A percentile compares a stretch with the other conserved stretches of the same genome.
These are phyloP conservation scores for Entoloma clypeatum DNA, from an alignment of 1,284 basidiomycete genomes.

Conservation along the genomic window DNA sequence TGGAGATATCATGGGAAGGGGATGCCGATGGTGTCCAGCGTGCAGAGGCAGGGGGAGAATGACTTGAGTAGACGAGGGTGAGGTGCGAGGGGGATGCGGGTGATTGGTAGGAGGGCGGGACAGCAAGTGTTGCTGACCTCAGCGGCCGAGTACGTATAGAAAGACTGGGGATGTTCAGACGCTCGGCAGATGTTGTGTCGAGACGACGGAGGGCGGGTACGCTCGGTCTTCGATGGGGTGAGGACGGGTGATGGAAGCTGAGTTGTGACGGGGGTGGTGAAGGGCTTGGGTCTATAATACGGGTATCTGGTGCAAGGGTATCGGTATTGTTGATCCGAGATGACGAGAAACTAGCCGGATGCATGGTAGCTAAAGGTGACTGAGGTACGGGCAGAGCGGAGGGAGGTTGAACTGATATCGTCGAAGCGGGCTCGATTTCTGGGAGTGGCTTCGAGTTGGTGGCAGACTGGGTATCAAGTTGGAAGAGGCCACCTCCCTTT, in stretches of 20 bases:
- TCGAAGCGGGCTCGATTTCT: constrained; percentile 52
- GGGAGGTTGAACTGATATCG: constrained; percentile 29
- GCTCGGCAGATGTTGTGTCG: constrained; percentile 56
- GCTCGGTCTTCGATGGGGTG: constrained; percentile 52
- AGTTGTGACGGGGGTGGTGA: constrained; percentile 66
- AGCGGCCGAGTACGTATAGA: constrained; percentile 56
- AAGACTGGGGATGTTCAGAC: constrained; percentile 51
- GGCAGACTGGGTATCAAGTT: constrained; percentile 58
- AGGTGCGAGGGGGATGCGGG: constrained; percentile 61
- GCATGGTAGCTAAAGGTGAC: constrained; percentile 36
- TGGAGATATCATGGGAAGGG: constrained; percentile 29
- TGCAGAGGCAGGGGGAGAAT: constrained; percentile 51
- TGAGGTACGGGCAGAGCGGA: constrained; percentile 25
- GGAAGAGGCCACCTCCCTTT: constrained; percentile 53
- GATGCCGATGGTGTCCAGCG: constrained; percentile 35
- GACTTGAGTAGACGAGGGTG: constrained; percentile 52
- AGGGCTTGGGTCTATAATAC: constrained; percentile 44
- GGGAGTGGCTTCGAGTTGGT: constrained; percentile 47
- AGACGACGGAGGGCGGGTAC: constrained; percentile 56
- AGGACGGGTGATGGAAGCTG: constrained; percentile 50
- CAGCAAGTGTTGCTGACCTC: constrained; percentile 54
- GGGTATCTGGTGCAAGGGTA: constrained; percentile 23
- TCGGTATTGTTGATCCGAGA: constrained; percentile 14
- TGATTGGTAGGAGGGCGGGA: constrained; percentile 44
- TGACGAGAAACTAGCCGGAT: constrained; percentile 26